Percentiles rank a stretch among this genome's conserved stretches.
These are phyloP conservation scores for Podila horticola DNA, from an alignment of 192 early-diverging fungal genomes.

Conservation along the genomic window DNA sequence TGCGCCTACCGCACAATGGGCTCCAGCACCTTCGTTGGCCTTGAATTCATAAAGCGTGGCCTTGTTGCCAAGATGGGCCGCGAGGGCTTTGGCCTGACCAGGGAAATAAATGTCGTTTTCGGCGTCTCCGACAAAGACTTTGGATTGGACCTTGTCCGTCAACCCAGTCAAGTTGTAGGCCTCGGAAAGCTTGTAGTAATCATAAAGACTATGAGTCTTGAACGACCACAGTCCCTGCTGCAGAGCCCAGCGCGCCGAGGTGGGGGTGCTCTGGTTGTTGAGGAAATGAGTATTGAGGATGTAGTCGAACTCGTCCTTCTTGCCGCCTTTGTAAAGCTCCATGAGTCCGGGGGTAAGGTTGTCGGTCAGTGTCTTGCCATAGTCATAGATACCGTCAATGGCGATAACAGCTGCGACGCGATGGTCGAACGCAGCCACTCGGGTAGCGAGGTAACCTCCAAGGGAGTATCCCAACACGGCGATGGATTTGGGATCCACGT, in stretches of 20 bases:
- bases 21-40: conserved; percentile 25
- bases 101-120: conserved; percentile 26
- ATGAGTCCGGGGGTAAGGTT: conserved; percentile 15
- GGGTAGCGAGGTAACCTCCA: conserved; percentile 31
- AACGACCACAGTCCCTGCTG: conserved; percentile 31
- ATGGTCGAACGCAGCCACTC: conserved; percentile 31
- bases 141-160: conserved; percentile 24
- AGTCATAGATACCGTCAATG: conserved; percentile 33
- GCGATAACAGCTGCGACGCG: conserved; percentile 30
- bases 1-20: conserved; percentile 23
- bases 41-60: conserved; percentile 31
- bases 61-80: conserved; percentile 26
- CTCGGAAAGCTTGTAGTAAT: conserved; percentile 24
- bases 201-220: conserved; percentile 27
- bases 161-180: conserved; percentile 26
- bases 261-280: conserved; percentile 17
- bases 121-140: conserved; percentile 31
- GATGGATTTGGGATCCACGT: conserved; percentile 23
- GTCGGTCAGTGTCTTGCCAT: conserved; percentile 35
- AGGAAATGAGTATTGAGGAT: conserved; percentile 24
- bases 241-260: conserved; percentile 29
- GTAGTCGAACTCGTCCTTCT: conserved; percentile 28
- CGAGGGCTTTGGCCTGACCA: conserved; percentile 26
- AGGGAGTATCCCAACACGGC: conserved; percentile 30
- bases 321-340: conserved; percentile 25